A percentile compares a stretch with the other conserved stretches of the same genome.
Evolutionary conservation across 768 basidiomycete species (phyloP).

Genomic region (Boletus speciosus): DNA sequence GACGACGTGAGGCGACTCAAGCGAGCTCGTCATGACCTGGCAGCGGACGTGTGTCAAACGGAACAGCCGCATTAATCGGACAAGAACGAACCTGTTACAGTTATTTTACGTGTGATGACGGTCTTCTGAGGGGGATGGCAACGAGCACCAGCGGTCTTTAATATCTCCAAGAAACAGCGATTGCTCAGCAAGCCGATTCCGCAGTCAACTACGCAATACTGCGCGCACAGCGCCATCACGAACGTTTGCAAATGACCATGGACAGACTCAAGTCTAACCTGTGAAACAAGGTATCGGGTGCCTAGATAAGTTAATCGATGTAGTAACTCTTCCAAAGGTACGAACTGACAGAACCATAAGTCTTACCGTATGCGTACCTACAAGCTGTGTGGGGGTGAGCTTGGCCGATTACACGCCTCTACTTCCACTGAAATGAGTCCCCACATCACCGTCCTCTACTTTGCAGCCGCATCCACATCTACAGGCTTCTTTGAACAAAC

Average conservation of each 20-base stretch:
- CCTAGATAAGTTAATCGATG: background rate
- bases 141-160: background rate
- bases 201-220: background rate
- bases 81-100: background rate
- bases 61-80: background rate
- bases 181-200: background rate
- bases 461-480: conserved; percentile 66
- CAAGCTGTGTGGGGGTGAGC: background rate
- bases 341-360: no score
- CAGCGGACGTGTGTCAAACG: background rate
- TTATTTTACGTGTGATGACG: background rate
- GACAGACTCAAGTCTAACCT: background rate
- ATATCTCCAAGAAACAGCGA: background rate
- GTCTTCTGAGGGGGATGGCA: background rate
- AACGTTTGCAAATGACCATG: background rate
- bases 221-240: background rate
- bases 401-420: no score
- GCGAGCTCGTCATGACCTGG: conserved; percentile 14
- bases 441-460: conserved; percentile 47
- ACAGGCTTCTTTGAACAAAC: conserved; percentile 55
- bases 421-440: conserved; percentile 7
- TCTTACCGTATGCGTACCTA: no score
- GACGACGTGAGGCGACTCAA: conserved; percentile 17
- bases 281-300: background rate
- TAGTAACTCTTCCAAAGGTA: no score